A percentile compares a stretch with the other conserved stretches of the same genome.
Conservation (phyloP, 192 early-diverging fungal species). For the Coemansia sp. region DNA sequence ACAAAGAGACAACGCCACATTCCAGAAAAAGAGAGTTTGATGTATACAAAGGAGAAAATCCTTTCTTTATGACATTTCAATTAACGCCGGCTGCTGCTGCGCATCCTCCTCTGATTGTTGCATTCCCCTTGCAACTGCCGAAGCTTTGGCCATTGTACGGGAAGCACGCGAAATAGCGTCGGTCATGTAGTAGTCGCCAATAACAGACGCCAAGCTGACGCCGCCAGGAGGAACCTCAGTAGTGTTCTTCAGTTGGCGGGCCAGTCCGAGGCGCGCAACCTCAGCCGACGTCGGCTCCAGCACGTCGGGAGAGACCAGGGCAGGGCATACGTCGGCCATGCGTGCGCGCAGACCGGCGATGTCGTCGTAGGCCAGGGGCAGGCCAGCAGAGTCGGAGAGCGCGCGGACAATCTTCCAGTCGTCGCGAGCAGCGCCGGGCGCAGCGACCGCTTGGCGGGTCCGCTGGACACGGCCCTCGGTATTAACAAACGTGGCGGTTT, state of each 20-base stretch:
- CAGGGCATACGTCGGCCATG: slow-evolving; percentile 82
- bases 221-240: slow-evolving; percentile 23
- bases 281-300: slow-evolving; percentile 54
- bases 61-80: too few species aligned
- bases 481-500: slow-evolving; percentile 93
- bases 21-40: too few species aligned
- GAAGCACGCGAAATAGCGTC: slow-evolving; percentile 90
- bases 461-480: slow-evolving; percentile 94
- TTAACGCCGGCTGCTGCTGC: not conserved
- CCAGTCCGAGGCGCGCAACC: slow-evolving; percentile 64
- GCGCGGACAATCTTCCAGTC: slow-evolving; percentile 99
- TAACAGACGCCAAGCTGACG: slow-evolving; percentile 58
- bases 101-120: too few species aligned
- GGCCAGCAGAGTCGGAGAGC: slow-evolving; percentile 85
- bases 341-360: slow-evolving; percentile 76
- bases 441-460: slow-evolving; percentile 88
- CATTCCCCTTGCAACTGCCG: too few species aligned
- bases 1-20: too few species aligned
- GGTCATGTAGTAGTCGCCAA: slow-evolving; percentile 93
- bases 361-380: slow-evolving; percentile 88
- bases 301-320: slow-evolving; percentile 71
- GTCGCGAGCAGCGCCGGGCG: slow-evolving; percentile 86
- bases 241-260: slow-evolving; percentile 34
- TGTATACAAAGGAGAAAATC: too few species aligned
- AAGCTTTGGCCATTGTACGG: slow-evolving; percentile 95